Evolutionary conservation across 768 basidiomycete genomes (phyloP).

Genomic region (Dioszegia hungarica): DNA sequence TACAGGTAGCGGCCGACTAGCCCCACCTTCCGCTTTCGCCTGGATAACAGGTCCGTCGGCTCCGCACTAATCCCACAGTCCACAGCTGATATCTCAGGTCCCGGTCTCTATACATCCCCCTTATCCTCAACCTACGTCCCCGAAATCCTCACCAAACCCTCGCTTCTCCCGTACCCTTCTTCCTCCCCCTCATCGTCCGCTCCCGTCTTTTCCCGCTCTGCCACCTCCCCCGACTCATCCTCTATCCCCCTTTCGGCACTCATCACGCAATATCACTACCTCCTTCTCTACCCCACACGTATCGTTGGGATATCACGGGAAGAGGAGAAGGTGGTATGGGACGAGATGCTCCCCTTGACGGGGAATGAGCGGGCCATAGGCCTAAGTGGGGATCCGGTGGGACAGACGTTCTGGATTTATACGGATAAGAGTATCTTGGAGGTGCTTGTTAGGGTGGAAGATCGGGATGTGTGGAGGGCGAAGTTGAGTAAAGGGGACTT

Average conservation of each 20-base stretch:
- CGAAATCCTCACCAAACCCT: constrained; percentile 51
- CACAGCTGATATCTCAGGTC: constrained; percentile 54
- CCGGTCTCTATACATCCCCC: constrained; percentile 79
- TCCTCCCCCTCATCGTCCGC: constrained; percentile 22
- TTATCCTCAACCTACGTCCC: constrained; percentile 71
- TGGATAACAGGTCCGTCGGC: constrained; percentile 77
- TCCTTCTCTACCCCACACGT: constrained; percentile 74
- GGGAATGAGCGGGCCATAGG: constrained; percentile 67
- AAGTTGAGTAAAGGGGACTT: constrained; percentile 73
- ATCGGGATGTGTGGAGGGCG: constrained; percentile 89
- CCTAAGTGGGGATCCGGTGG: constrained; percentile 74
- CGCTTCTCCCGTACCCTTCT: constrained; percentile 43
- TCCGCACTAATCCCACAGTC: too few relatives aligned
- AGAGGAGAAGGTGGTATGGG: constrained; percentile 74
- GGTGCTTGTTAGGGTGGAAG: constrained; percentile 76
- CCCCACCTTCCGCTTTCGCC: constrained; percentile 69
- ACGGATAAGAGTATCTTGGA: constrained; percentile 87
- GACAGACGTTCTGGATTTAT: constrained; percentile 90
- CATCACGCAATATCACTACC: constrained; percentile 86
- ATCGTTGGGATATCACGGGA: constrained; percentile 72
- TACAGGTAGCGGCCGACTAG: constrained; percentile 44
- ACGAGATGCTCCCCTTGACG: constrained; percentile 75
- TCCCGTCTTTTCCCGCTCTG: constrained; percentile 19
- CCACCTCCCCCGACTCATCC: constrained; percentile 13
- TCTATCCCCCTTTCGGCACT: constrained; percentile 69